phyloP scores from a whole-genome alignment of 176 grass and related monocot genomes.

The barley (Hordeum vulgare) region MorexV3_pseudomolecules_assembly NC_058518.1:22510337-22510836 shows the following conservation, averaged over 20 bases:
- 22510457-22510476: slow-evolving; percentile 28
- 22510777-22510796: slow-evolving; percentile 27
- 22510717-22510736: neutral
- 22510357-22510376: slow-evolving; percentile 9
- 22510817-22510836: slow-evolving; percentile 16
- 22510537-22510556: neutral
- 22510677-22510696: slow-evolving; percentile 18
- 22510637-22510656: slow-evolving; percentile 21
- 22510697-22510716: neutral
- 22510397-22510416: slow-evolving; percentile 27
- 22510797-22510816: neutral
- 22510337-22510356: slow-evolving; percentile 27
- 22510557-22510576: neutral
- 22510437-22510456: neutral
- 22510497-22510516: slow-evolving; percentile 35
- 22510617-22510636: slow-evolving; percentile 36
- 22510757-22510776: neutral
- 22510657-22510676: neutral
- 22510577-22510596: neutral
- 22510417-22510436: neutral
- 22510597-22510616: neutral
- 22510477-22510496: neutral
- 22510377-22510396: slow-evolving; percentile 9
- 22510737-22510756: neutral
- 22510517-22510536: slow-evolving; percentile 12